A percentile compares a stretch with the other conserved stretches of the same genome.
Evolutionary conservation across 2,329 filamentous ascomycete genomes (phyloP).

Genomic region (Fusarium mundagurra): DNA sequence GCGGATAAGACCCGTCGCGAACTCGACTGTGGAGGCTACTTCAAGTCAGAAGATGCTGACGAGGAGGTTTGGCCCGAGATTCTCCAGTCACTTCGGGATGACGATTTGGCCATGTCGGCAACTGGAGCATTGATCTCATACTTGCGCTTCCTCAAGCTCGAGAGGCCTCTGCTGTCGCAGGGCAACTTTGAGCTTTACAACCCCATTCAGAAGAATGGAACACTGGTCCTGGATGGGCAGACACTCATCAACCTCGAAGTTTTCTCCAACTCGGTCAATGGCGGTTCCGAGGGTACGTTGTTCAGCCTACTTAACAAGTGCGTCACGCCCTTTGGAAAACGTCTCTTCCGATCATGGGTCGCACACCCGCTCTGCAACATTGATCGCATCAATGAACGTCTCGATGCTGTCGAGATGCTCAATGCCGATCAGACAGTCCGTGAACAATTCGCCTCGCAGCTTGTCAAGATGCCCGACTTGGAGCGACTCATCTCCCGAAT

Average conservation of each 20-base stretch:
- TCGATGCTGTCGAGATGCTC: constrained; percentile 93
- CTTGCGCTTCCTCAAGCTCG: constrained; percentile 85
- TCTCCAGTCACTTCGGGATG: constrained; percentile 76
- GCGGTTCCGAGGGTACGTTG: constrained; percentile 83
- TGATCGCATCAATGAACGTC: constrained; percentile 86
- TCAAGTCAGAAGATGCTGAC: constrained; percentile 65
- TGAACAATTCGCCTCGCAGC: constrained; percentile 87
- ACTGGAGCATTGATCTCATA: constrained; percentile 91
- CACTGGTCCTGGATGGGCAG: constrained; percentile 91
- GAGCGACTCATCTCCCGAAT: constrained; percentile 94
- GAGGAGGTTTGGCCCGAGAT: constrained; percentile 79
- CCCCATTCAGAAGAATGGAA: constrained; percentile 90
- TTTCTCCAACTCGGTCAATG: constrained; percentile 92
- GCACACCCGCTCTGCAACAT: constrained; percentile 93
- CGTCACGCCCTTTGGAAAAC: constrained; percentile 96
- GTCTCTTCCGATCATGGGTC: constrained; percentile 95
- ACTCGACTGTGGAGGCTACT: constrained; percentile 83
- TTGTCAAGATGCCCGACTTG: constrained; percentile 92
- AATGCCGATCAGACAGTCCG: constrained; percentile 84
- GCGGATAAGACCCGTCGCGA: constrained; percentile 84
- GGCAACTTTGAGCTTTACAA: constrained; percentile 92
- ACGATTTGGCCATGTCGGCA: constrained; percentile 88
- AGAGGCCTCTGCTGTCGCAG: constrained; percentile 85
- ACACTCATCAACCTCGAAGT: constrained; percentile 98
- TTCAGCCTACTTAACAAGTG: constrained; percentile 93